Percentiles rank a stretch among this genome's conserved stretches.
Conservation (phyloP, 129 eudicot species). For the Arctium minus region DNA sequence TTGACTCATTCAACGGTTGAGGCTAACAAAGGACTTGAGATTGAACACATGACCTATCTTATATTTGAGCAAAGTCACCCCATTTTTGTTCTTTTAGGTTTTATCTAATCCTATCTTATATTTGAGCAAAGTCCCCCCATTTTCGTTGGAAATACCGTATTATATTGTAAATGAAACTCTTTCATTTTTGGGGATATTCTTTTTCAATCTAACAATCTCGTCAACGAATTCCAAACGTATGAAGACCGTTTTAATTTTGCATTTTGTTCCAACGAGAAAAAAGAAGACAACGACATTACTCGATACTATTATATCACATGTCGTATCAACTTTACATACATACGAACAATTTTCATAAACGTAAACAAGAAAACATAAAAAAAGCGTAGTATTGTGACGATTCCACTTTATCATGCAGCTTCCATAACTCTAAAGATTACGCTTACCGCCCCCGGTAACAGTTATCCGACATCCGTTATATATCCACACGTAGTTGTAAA, state of each 20-base stretch:
- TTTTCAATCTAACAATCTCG: background rate
- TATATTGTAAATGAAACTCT: background rate
- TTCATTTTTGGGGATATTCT: background rate
- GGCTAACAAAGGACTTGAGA: too few relatives aligned
- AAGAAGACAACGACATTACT: background rate
- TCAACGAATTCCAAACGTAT: background rate
- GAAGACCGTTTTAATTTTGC: background rate
- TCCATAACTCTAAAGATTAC: slow-evolving; percentile 9
- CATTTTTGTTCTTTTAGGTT: too few relatives aligned
- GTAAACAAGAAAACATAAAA: slow-evolving; percentile 15
- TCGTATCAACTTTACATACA: slow-evolving; percentile 4
- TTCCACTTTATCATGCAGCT: slow-evolving; percentile 18
- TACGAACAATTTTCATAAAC: slow-evolving; percentile 16
- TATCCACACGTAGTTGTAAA: background rate
- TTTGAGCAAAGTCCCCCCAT: background rate
- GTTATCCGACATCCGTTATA: background rate
- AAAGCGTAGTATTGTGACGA: background rate
- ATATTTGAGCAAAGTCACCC: too few relatives aligned
- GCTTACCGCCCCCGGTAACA: slow-evolving; percentile 3
- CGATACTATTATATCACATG: slow-evolving; percentile 4
- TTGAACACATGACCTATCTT: too few relatives aligned
- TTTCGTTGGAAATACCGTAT: background rate
- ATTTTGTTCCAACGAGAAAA: background rate
- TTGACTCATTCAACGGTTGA: too few relatives aligned
- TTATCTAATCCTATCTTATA: too few relatives aligned